A percentile compares a stretch with the other conserved stretches of the same genome.
Evolutionary conservation across 2,329 filamentous ascomycete species (phyloP).

Genomic region (Podosphaera aphanis): DNA sequence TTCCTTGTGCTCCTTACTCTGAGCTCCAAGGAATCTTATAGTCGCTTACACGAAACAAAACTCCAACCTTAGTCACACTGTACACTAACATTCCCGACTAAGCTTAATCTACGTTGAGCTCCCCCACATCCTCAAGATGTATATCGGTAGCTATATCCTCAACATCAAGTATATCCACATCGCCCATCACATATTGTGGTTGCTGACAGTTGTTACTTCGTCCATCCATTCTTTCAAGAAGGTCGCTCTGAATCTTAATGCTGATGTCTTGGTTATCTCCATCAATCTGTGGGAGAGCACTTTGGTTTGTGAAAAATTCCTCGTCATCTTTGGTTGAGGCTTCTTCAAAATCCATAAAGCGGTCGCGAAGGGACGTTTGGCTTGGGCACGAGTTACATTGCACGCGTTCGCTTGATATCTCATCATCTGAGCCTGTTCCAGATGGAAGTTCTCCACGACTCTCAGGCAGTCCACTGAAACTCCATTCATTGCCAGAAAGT

Average conservation of each 20-base stretch:
- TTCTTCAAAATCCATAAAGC: conserved; percentile 11
- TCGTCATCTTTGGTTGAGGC: conserved; percentile 7
- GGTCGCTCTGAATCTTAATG: conserved; percentile 6
- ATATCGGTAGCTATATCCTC: conserved; percentile 15
- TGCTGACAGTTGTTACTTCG: not conserved
- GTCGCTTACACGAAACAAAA: not conserved
- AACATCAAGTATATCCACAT: conserved; percentile 7
- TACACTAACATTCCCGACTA: not conserved
- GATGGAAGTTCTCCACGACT: conserved; percentile 7
- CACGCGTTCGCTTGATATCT: conserved; percentile 11
- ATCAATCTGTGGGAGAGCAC: conserved; percentile 12
- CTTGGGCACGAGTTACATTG: conserved; percentile 14
- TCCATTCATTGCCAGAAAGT: not conserved
- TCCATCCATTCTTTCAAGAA: conserved; percentile 5
- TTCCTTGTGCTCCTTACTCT: not conserved
- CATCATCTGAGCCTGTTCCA: conserved; percentile 11
- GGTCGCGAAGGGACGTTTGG: conserved; percentile 5
- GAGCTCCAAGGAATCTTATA: not conserved
- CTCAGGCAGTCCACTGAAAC: conserved; percentile 6
- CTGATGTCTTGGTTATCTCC: conserved; percentile 7
- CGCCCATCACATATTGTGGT: conserved; percentile 4
- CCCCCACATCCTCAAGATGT: conserved; percentile 12
- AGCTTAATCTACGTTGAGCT: not conserved
- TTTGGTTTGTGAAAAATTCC: conserved; percentile 7
- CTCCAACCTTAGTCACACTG: not conserved